phyloP scores from a whole-genome alignment of 106 monocot species.

The Platanthera guangdongensis region DNA sequence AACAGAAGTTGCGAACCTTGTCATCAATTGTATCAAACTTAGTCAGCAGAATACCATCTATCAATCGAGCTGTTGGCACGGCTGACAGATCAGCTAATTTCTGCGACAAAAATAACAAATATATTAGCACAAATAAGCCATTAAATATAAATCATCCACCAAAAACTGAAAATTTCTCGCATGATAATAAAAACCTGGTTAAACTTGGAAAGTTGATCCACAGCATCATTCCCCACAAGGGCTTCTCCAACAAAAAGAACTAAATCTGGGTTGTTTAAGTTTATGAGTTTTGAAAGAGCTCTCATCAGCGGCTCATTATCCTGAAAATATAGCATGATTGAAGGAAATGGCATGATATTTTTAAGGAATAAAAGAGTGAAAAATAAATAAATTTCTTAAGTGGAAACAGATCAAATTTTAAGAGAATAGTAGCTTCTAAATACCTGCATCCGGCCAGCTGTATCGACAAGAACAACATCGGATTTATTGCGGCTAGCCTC shows the following conservation, averaged over 20 bases:
- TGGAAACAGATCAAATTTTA: neutral
- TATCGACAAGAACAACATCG: conserved; percentile 97
- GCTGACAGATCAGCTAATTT: conserved; percentile 84
- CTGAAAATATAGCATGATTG: conserved; percentile 27
- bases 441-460: conserved; percentile 98
- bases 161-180: neutral
- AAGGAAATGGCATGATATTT: neutral
- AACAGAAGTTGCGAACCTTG: conserved; percentile 47
- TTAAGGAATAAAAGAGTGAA: neutral
- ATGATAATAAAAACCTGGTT: conserved; percentile 62
- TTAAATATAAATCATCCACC: neutral
- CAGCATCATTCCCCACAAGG: conserved; percentile 94
- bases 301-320: conserved; percentile 98
- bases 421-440: neutral
- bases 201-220: conserved; percentile 92
- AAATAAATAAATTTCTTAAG: neutral
- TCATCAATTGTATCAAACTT: conserved; percentile 99
- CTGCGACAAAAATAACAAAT: conserved; percentile 24
- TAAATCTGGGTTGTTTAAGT: conserved; percentile 86
- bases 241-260: conserved; percentile 99
- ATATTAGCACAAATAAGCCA: neutral
- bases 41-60: conserved; percentile 96
- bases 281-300: conserved; percentile 95
- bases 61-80: conserved; percentile 67
- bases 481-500: conserved; percentile 73